A percentile compares a stretch with the other conserved stretches of the same genome.
phyloP scores from a whole-genome alignment of 139 green algal species.

The Chlorella sorokiniana region DNA sequence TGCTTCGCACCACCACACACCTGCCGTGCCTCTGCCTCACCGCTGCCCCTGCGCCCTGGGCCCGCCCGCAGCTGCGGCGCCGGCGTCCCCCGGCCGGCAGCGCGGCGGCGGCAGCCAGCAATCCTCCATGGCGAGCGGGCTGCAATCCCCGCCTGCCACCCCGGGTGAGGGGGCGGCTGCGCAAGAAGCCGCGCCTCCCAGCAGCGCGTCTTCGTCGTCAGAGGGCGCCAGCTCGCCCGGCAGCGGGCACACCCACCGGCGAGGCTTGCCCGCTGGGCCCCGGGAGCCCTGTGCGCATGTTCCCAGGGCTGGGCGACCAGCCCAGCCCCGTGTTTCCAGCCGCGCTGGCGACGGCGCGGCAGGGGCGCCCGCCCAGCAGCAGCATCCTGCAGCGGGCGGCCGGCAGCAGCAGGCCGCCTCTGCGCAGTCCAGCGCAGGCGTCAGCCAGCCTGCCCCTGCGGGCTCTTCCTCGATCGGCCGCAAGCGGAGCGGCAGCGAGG shows the following conservation, averaged over 20 bases:
- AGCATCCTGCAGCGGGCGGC: background rate
- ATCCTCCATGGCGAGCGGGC: background rate
- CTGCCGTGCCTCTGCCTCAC: no score
- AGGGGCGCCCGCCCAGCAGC: background rate
- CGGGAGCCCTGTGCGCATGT: background rate
- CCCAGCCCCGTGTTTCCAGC: no score
- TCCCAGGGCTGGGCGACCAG: background rate
- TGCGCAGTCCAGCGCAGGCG: background rate
- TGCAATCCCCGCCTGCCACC: slow-evolving; percentile 25
- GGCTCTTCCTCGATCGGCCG: background rate
- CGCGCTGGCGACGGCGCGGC: no score
- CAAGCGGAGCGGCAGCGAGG: slow-evolving; percentile 16
- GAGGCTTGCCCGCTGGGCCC: background rate
- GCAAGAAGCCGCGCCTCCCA: background rate
- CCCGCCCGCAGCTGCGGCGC: background rate
- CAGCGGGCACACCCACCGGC: no score
- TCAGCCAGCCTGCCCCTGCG: background rate
- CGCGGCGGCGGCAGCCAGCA: background rate
- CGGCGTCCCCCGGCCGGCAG: background rate
- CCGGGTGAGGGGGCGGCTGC: background rate
- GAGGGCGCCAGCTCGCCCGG: no score
- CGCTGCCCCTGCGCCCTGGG: background rate
- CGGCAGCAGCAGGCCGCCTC: background rate
- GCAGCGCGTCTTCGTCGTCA: background rate
- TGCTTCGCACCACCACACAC: no score